Percentiles rank a stretch among this genome's conserved stretches.
These are phyloP conservation scores for Cladosporium sp. DNA, from an alignment of 2,329 filamentous ascomycete genomes.

Conservation along the genomic window DNA sequence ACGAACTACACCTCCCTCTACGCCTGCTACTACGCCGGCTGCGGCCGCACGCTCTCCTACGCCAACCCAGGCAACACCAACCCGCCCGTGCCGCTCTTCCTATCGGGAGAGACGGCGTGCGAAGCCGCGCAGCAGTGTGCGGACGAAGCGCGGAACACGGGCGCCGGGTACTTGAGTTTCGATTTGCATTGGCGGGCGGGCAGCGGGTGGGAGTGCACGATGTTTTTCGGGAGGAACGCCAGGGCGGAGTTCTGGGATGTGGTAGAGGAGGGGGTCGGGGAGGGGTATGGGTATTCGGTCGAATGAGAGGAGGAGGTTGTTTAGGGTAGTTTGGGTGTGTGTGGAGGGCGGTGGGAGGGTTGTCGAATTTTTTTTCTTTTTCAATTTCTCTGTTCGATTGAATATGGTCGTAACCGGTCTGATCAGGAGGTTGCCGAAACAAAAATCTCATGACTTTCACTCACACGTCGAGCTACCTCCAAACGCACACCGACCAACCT, in stretches of 20 bases:
- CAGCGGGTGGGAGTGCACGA: slow-evolving; percentile 7
- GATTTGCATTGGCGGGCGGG: slow-evolving; percentile 1
- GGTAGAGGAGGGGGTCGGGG: slow-evolving; percentile 1
- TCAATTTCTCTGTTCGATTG: too few species aligned
- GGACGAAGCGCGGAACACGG: background rate
- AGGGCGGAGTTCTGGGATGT: background rate
- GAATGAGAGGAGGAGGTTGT: background rate
- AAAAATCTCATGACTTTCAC: too few species aligned
- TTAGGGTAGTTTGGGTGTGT: background rate
- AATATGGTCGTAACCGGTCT: too few species aligned
- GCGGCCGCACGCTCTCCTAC: background rate
- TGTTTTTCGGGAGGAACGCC: slow-evolving; percentile 6
- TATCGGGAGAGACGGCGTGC: background rate
- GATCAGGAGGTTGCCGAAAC: too few species aligned
- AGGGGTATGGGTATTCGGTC: slow-evolving; percentile 2
- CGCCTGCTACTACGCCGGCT: background rate
- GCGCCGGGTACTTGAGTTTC: slow-evolving; percentile 6
- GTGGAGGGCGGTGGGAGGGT: background rate
- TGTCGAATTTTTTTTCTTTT: too few species aligned
- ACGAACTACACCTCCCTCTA: background rate
- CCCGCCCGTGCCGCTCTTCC: background rate
- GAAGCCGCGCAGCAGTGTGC: slow-evolving; percentile 4
- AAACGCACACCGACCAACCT: too few species aligned
- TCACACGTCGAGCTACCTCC: too few species aligned
- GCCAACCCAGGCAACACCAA: slow-evolving; percentile 9